A percentile compares a stretch with the other conserved stretches of the same genome.
Evolutionary conservation across 2,329 filamentous ascomycete genomes (phyloP).

Genomic region (Botrytis porri): DNA sequence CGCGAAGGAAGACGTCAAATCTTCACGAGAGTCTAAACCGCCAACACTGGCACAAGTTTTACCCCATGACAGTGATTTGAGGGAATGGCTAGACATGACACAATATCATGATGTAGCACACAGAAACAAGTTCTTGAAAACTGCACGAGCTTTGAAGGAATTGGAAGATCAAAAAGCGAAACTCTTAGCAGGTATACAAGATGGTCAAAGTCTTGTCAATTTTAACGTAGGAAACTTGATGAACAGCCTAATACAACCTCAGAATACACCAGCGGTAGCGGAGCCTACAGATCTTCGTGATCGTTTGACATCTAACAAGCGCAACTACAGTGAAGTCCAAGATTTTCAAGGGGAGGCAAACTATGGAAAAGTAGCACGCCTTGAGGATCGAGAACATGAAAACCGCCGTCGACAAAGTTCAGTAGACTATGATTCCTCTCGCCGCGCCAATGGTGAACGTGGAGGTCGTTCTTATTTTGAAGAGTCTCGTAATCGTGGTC

Average conservation of each 20-base stretch:
- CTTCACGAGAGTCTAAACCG: slow-evolving; percentile 22
- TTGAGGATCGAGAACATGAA: slow-evolving; percentile 29
- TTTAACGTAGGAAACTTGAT: slow-evolving; percentile 12
- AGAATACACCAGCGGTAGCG: slow-evolving; percentile 3
- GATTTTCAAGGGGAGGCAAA: slow-evolving; percentile 22
- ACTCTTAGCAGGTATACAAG: slow-evolving; percentile 34
- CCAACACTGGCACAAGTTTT: slow-evolving; percentile 32
- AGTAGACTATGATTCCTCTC: slow-evolving; percentile 25
- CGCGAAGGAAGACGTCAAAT: slow-evolving; percentile 25
- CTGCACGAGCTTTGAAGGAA: slow-evolving; percentile 8
- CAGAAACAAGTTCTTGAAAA: slow-evolving; percentile 35
- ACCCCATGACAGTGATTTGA: slow-evolving; percentile 35
- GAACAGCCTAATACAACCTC: neutral
- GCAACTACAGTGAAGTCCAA: slow-evolving; percentile 32
- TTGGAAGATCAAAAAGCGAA: slow-evolving; percentile 38
- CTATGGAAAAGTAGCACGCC: slow-evolving; percentile 31
- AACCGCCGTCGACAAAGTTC: slow-evolving; percentile 28
- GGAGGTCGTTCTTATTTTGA: slow-evolving; percentile 27
- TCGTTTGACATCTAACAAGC: slow-evolving; percentile 33
- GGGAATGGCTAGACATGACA: slow-evolving; percentile 40
- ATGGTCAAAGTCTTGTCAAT: slow-evolving; percentile 22
- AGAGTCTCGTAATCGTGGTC: slow-evolving; percentile 25
- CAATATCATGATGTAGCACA: slow-evolving; percentile 39
- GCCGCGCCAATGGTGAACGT: slow-evolving; percentile 27
- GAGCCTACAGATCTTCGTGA: slow-evolving; percentile 22